Base-by-base conservation (phyloP, 805 yeast species). In the Candida insectalens region DNA sequence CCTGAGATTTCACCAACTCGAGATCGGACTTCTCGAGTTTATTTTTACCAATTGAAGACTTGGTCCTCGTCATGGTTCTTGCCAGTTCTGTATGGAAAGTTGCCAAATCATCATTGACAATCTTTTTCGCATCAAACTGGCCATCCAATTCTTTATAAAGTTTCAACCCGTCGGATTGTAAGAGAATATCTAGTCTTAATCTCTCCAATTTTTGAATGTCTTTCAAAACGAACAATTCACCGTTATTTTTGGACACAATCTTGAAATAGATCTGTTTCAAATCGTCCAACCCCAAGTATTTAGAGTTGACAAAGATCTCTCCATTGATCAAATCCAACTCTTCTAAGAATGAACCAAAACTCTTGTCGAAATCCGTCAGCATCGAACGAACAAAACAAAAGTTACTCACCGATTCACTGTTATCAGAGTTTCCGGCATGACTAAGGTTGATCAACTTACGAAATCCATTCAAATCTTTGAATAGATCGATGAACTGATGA, bases 1-100 rank as follows among this genome's bases (percentile, higher is more conserved):
- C 35, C 4, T 26, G 18, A 10, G 55, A 47, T 16, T 39, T 40
- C 15, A 50, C 47, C 3, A 45, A 29, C 7, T 19, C 13, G 15
- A 38, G 15, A 23, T 38, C 38, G n/a, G 32, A 38, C 16, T 8
- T 28, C 4, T 25, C 14, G 13, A 3, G 13, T 9, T n/a, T 25
- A 5, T 22, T 6, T 29, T 18, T 12, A 13, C 13, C 9, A 5
- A 10, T 10, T n/a, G 21, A 6, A n/a, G 8, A 10, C n/a, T 7
- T 19, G 15, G 6, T 7, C 3, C n/a, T n/a, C n/a, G n/a, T n/a
- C n/a, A n/a, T n/a, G n/a, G 22, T 6, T 14, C 17, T 23, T 12
- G 27, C 6, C 18, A 31, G 19, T 6, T 21, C 34, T 4, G 22
- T 25, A 13, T 29, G 29, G 17, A 36, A 36, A 18, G 25, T 10